phyloP scores from a whole-genome alignment of 805 yeast genomes.

The Candida qinlingensis region DNA sequence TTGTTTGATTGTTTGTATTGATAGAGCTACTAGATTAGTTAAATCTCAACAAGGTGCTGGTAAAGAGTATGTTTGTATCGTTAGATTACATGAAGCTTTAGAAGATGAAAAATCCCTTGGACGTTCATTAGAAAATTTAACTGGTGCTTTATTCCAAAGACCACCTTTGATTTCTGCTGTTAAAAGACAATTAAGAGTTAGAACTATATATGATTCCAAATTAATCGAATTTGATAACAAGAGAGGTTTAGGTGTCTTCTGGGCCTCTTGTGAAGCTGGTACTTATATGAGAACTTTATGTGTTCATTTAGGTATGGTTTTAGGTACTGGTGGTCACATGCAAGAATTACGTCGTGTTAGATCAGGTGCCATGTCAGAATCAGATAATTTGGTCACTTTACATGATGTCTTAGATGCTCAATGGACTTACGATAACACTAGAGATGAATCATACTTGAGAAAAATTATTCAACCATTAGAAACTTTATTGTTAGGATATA shows the following conservation, averaged over 20 bases:
- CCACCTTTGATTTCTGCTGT: constrained; percentile 99
- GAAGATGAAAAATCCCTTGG: constrained; percentile 87
- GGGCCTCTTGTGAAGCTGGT: constrained; percentile 99
- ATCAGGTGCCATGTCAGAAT: constrained; percentile 91
- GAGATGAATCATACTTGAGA: constrained; percentile 94
- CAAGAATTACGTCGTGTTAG: constrained; percentile 99
- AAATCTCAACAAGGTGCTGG: constrained; percentile 99
- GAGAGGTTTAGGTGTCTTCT: constrained; percentile 94
- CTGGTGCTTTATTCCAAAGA: constrained; percentile 98
- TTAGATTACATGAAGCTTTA: constrained; percentile 89
- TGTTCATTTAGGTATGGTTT: constrained; percentile 96
- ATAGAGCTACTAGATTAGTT: constrained; percentile 95
- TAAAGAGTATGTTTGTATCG: constrained; percentile 98
- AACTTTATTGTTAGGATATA: constrained; percentile 88
- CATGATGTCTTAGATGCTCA: constrained; percentile 98
- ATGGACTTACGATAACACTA: constrained; percentile 93
- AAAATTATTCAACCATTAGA: constrained; percentile 93
- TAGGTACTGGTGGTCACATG: constrained; percentile 99
- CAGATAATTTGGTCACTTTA: constrained; percentile 86
- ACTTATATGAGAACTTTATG: constrained; percentile 99
- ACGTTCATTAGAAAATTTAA: constrained; percentile 84
- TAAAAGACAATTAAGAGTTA: constrained; percentile 96
- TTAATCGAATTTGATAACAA: constrained; percentile 94
- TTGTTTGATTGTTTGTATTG: constrained; percentile 96
- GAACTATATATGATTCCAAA: constrained; percentile 95